Base-by-base conservation (phyloP, 805 yeast genomes). In the Hyphopichia homilentoma region DNA sequence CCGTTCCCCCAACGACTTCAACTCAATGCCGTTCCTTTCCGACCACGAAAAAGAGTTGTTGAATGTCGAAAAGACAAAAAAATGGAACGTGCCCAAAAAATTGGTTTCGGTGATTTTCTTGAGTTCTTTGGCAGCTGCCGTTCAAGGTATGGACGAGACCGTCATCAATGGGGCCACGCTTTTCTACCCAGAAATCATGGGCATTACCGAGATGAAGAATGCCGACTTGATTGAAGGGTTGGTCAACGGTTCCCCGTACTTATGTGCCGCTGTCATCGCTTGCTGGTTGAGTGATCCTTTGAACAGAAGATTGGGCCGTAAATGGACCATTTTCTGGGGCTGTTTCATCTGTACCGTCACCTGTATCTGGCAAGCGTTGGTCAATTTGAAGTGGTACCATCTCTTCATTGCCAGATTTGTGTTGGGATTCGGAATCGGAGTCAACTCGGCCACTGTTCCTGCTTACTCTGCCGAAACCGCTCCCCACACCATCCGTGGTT, bases 61-160 rank as follows among this genome's bases (percentile, higher is more conserved):
- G 14, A 59, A 77, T 59, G 33, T 46, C 15, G 79, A 42, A 61
- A 67, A 35, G 46, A 57, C 41, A 9, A 42, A 50, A 20, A 52
- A 42, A 21, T 56, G 59, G 59, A 48, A 48, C 30, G 71, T 67
- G 13, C 72, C 66, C 67, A 13, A 48, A 9, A 70, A 64, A 35
- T 54, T 78, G 41, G 57, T 70, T 39, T 70, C 63, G 41, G 60
- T 68, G 8, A 66, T 72, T 54, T 61, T 73, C 6, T 52, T 74
- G 45, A 70, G 77, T 29, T 76, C 81, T 7, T 55, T 76, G 57
- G 73, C 79, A 33, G 77, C 79, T 3, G 73, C 78, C 7, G 79
- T 75, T 28, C 83, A 77, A 44, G 83, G 83, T 24, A 74, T 75
- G 79, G 83, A 77, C 48, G 79, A 77, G 49, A 68, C 80, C 8